Conservation (phyloP, 345 rosid genomes). For the Bruguiera parviflora region DNA sequence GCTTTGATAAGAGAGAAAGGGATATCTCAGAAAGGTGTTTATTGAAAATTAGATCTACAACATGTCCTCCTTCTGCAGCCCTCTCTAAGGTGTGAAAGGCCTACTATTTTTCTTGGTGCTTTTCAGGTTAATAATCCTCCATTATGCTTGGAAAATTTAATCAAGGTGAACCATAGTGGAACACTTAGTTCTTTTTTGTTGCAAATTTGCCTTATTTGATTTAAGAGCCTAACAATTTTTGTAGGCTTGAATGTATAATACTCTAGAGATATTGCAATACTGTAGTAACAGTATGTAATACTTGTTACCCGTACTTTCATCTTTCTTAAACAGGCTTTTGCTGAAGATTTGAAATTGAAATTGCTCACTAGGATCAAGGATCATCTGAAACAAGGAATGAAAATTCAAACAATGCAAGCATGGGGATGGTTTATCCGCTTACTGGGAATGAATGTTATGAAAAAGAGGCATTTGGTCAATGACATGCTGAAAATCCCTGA, state of each 20-base stretch:
- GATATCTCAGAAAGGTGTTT: constrained; percentile 51
- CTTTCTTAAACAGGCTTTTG: constrained; percentile 34
- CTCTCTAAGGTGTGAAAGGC: constrained; percentile 42
- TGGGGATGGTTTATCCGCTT: constrained; percentile 61
- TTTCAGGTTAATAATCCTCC: neutral
- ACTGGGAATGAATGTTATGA: constrained; percentile 38
- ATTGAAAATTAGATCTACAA: constrained; percentile 35
- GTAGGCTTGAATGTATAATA: neutral
- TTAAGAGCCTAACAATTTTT: neutral
- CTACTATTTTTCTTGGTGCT: neutral
- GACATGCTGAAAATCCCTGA: constrained; percentile 56
- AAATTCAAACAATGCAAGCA: constrained; percentile 48
- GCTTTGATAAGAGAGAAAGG: constrained; percentile 51
- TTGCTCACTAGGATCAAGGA: constrained; percentile 41
- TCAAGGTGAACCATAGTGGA: neutral
- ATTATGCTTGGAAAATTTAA: neutral
- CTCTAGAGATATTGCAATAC: neutral
- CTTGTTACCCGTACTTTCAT: constrained; percentile 3
- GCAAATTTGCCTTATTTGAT: neutral
- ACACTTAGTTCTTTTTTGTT: neutral
- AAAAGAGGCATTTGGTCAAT: constrained; percentile 41
- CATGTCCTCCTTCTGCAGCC: constrained; percentile 42
- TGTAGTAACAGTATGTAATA: neutral
- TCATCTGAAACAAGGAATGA: constrained; percentile 42
- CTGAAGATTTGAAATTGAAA: constrained; percentile 37